Evolutionary conservation across 768 basidiomycete species (phyloP).

Genomic region (Artomyces pyxidatus): DNA sequence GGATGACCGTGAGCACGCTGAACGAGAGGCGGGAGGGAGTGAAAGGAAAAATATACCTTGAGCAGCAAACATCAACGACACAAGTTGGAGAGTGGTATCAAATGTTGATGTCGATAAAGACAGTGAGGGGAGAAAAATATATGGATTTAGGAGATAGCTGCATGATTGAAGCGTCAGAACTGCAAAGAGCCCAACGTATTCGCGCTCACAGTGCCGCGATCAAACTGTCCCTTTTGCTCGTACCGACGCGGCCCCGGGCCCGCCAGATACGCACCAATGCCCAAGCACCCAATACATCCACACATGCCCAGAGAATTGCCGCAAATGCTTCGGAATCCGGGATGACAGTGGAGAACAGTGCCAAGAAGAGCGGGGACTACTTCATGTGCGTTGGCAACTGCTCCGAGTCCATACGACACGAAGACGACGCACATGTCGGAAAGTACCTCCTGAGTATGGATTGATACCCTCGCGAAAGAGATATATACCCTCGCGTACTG

Average conservation of each 20-base stretch:
- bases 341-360: conserved; percentile 63
- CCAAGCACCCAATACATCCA: conserved; percentile 62
- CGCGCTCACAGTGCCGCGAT: conserved; percentile 62
- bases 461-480: conserved; percentile 70
- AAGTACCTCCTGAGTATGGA: conserved; percentile 81
- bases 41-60: conserved; percentile 46
- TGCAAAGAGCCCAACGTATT: too few species aligned
- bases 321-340: conserved; percentile 42
- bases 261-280: conserved; percentile 63
- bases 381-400: conserved; percentile 6
- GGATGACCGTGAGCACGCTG: background rate
- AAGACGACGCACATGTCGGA: conserved; percentile 66
- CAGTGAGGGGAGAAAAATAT: conserved; percentile 69
- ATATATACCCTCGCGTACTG: conserved; percentile 88
- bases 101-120: conserved; percentile 78
- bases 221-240: conserved; percentile 46
- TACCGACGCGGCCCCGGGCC: conserved; percentile 42
- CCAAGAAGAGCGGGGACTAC: conserved; percentile 77
- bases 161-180: background rate
- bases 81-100: conserved; percentile 65
- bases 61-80: conserved; percentile 62
- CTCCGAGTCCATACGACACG: background rate
- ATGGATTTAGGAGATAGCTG: conserved; percentile 89
- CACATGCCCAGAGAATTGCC: conserved; percentile 60
- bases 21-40: background rate